phyloP scores from a whole-genome alignment of 805 yeast species.

The Lipomyces kockii region DNA sequence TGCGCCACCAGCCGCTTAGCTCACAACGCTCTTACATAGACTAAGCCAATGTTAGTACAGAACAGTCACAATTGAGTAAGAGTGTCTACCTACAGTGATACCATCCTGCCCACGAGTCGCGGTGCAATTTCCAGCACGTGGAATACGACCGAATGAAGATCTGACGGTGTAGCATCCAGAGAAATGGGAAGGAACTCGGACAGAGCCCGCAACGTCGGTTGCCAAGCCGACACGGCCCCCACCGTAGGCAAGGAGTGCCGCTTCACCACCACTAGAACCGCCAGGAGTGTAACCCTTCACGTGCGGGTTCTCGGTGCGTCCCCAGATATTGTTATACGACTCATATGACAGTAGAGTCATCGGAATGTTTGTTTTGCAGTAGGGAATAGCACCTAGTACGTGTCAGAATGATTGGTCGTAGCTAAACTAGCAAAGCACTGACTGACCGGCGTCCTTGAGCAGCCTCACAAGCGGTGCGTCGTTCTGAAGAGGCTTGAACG shows the following conservation, averaged over 20 bases:
- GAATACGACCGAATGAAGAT: conserved; percentile 57
- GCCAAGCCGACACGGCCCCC: conserved; percentile 61
- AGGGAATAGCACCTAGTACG: conserved; percentile 52
- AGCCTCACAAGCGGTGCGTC: conserved; percentile 51
- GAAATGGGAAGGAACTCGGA: conserved; percentile 60
- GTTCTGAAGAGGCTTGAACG: conserved; percentile 49
- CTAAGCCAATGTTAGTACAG: too few species aligned
- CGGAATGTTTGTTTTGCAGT: conserved; percentile 62
- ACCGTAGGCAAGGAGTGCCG: conserved; percentile 52
- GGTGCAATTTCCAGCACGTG: conserved; percentile 50
- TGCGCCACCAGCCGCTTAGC: neutral
- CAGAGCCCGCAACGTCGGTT: conserved; percentile 62
- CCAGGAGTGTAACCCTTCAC: conserved; percentile 54
- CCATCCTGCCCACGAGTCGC: conserved; percentile 55
- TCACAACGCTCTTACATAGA: too few species aligned
- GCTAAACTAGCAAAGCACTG: neutral
- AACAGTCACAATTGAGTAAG: neutral
- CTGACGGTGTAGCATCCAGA: conserved; percentile 57
- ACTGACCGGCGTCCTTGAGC: conserved; percentile 53
- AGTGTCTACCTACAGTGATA: conserved; percentile 46
- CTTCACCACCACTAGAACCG: conserved; percentile 64
- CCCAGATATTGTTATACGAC: conserved; percentile 52
- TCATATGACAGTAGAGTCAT: conserved; percentile 52
- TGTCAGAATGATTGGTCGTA: neutral
- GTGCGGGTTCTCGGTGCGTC: conserved; percentile 54